Evolutionary conservation across 192 early-diverging fungal species (phyloP).

Genomic region (Mortierella claussenii): DNA sequence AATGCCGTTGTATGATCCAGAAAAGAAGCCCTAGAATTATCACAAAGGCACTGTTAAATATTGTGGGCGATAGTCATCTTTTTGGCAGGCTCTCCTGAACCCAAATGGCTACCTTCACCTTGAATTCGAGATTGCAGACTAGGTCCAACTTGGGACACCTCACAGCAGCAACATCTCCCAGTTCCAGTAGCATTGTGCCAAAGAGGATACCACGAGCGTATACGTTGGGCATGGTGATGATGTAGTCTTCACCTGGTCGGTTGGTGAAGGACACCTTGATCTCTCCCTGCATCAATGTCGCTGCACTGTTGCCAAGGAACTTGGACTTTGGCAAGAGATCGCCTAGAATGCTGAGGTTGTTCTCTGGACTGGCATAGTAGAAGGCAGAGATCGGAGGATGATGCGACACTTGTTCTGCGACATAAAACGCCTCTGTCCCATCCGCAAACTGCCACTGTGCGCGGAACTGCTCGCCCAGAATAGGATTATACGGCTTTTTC

Average conservation of each 20-base stretch:
- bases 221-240: constrained; percentile 89
- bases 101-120: constrained; percentile 76
- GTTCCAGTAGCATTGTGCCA: constrained; percentile 93
- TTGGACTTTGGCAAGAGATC: constrained; percentile 88
- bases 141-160: constrained; percentile 80
- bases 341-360: constrained; percentile 81
- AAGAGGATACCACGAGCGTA: constrained; percentile 94
- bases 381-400: constrained; percentile 92
- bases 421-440: constrained; percentile 76
- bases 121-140: constrained; percentile 88
- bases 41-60: not conserved
- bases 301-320: constrained; percentile 91
- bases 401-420: constrained; percentile 95
- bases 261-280: constrained; percentile 70
- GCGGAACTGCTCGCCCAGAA: constrained; percentile 93
- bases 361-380: constrained; percentile 85
- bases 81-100: too few species aligned
- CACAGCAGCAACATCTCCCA: constrained; percentile 85
- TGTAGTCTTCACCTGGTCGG: constrained; percentile 79
- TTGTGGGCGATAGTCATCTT: too few species aligned
- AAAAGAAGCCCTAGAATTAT: constrained; percentile 71
- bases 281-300: constrained; percentile 86
- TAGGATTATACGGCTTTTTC: constrained; percentile 95
- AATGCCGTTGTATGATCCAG: constrained; percentile 82
- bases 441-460: constrained; percentile 81